A percentile compares a stretch with the other conserved stretches of the same genome.
Evolutionary conservation across 441 rosid species (phyloP).

Genomic region (Croton laevigatus): DNA sequence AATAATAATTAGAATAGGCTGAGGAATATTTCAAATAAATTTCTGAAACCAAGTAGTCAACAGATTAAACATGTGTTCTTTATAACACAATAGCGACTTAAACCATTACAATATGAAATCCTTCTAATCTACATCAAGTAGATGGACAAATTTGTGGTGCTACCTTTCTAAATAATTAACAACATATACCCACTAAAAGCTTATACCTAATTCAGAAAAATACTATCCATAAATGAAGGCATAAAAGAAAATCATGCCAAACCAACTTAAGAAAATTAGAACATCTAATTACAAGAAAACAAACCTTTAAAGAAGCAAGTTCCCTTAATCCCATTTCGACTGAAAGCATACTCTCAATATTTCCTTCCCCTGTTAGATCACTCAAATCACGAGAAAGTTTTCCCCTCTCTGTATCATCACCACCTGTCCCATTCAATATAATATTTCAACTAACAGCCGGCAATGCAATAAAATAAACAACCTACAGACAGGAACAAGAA

Average conservation of each 20-base stretch:
- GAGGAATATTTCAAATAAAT: slow-evolving; percentile 9
- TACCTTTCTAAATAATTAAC: background rate
- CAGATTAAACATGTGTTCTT: background rate
- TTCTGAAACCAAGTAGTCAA: background rate
- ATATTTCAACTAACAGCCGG: slow-evolving; percentile 11
- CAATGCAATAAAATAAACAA: background rate
- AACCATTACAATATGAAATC: slow-evolving; percentile 1
- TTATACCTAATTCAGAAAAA: background rate
- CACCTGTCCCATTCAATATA: slow-evolving; percentile 39
- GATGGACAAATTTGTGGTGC: background rate
- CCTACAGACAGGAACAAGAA: slow-evolving; percentile 13
- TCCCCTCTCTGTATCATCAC: slow-evolving; percentile 48
- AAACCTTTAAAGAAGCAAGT: slow-evolving; percentile 86
- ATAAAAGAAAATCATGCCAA: background rate
- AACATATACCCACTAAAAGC: background rate
- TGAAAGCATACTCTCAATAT: slow-evolving; percentile 93
- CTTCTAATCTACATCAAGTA: background rate
- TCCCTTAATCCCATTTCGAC: slow-evolving; percentile 96
- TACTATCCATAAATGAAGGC: background rate
- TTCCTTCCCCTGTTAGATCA: slow-evolving; percentile 90
- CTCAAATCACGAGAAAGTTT: slow-evolving; percentile 54
- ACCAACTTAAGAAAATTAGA: slow-evolving; percentile 8
- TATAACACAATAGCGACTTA: background rate
- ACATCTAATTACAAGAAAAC: slow-evolving; percentile 2
- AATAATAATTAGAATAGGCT: slow-evolving; percentile 2